Conservation (phyloP, 1,139 yeast genomes). For the Kodamaea plutei region DNA sequence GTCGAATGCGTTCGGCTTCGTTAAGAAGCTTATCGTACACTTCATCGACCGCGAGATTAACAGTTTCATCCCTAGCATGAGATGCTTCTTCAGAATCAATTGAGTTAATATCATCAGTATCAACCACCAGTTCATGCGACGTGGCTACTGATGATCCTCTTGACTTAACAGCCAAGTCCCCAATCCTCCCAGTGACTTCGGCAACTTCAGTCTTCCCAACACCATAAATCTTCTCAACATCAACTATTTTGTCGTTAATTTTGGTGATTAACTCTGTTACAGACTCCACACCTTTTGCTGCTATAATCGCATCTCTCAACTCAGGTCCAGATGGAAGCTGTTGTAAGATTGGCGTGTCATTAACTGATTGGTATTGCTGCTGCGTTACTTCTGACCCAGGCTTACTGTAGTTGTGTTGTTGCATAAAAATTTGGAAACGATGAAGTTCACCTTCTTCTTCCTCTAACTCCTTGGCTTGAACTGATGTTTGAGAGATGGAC, state of each 20-base stretch:
- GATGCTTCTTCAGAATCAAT: slow-evolving; percentile 22
- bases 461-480: slow-evolving; percentile 71
- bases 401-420: slow-evolving; percentile 38
- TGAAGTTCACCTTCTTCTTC: slow-evolving; percentile 91
- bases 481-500: slow-evolving; percentile 60
- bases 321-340: slow-evolving; percentile 71
- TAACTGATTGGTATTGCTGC: slow-evolving; percentile 6
- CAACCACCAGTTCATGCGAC: too few species aligned
- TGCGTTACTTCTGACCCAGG: slow-evolving; percentile 2
- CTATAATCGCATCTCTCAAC: slow-evolving; percentile 69
- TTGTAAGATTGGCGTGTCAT: slow-evolving; percentile 32
- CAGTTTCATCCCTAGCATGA: slow-evolving; percentile 23
- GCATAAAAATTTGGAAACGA: slow-evolving; percentile 73
- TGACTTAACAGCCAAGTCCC: too few species aligned
- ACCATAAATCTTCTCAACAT: slow-evolving; percentile 51
- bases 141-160: too few species aligned
- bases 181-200: slow-evolving; percentile 1
- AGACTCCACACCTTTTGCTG: slow-evolving; percentile 73
- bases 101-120: slow-evolving; percentile 25
- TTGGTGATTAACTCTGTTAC: slow-evolving; percentile 67
- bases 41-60: slow-evolving; percentile 48
- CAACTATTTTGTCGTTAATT: slow-evolving; percentile 51
- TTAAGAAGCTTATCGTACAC: slow-evolving; percentile 68
- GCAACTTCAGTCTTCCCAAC: slow-evolving; percentile 8
- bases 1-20: slow-evolving; percentile 61